phyloP scores from a whole-genome alignment of 2,329 filamentous ascomycete species.

The Ascosphaera acerosa region DNA sequence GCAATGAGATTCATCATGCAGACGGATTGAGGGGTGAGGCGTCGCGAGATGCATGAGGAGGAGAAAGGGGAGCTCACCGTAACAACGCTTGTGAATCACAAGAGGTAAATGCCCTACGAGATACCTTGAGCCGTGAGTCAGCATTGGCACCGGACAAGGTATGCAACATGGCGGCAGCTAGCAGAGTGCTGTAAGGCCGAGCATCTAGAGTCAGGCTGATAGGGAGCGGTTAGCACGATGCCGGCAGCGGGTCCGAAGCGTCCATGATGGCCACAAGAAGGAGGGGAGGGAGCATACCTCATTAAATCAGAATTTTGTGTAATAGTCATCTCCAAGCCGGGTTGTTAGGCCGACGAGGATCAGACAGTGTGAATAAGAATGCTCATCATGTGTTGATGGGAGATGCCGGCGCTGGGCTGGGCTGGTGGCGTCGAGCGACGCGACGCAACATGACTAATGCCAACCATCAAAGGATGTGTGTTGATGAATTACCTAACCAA shows the following conservation, averaged over 20 bases:
- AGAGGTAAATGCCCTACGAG: too few species aligned
- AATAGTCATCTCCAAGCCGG: slow-evolving; percentile 30
- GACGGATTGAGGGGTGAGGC: slow-evolving; percentile 29
- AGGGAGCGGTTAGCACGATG: slow-evolving; percentile 7
- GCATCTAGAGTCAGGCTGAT: slow-evolving; percentile 19
- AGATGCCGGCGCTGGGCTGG: slow-evolving; percentile 12
- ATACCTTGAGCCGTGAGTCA: too few species aligned
- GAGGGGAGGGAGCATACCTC: slow-evolving; percentile 21
- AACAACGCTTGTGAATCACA: too few species aligned
- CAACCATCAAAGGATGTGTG: too few species aligned
- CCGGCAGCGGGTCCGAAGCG: slow-evolving; percentile 1
- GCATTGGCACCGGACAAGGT: too few species aligned
- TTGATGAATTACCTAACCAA: too few species aligned
- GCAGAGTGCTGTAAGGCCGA: too few species aligned
- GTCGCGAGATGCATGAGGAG: slow-evolving; percentile 4
- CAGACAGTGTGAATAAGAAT: slow-evolving; percentile 52
- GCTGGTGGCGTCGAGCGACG: too few species aligned
- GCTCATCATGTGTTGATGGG: slow-evolving; percentile 38
- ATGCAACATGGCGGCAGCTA: too few species aligned
- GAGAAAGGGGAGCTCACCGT: slow-evolving; percentile 3
- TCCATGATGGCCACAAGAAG: slow-evolving; percentile 4
- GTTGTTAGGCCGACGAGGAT: slow-evolving; percentile 27
- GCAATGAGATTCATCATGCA: slow-evolving; percentile 32
- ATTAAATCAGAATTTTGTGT: slow-evolving; percentile 50
- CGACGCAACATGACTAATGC: too few species aligned